phyloP scores from a whole-genome alignment of 2,329 filamentous ascomycete genomes.

The Metarhizium brunneum region DNA sequence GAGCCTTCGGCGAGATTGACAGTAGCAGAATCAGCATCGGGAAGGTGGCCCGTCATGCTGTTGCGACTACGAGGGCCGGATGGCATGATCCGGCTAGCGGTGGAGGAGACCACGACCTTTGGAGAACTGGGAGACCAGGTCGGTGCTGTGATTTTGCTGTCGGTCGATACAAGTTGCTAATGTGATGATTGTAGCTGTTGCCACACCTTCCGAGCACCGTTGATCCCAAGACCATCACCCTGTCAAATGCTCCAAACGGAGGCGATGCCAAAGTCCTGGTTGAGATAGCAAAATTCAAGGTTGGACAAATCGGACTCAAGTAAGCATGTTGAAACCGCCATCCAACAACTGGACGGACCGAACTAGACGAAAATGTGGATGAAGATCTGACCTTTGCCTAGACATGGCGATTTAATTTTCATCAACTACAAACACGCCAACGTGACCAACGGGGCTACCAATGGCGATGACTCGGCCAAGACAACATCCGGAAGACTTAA shows the following conservation, averaged over 20 bases:
- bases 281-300: slow-evolving; percentile 46
- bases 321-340: slow-evolving; percentile 20
- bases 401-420: slow-evolving; percentile 87
- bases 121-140: slow-evolving; percentile 47
- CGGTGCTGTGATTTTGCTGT: slow-evolving; percentile 5
- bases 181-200: slow-evolving; percentile 37
- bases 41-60: slow-evolving; percentile 51
- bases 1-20: neutral
- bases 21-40: neutral
- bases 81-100: slow-evolving; percentile 79
- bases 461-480: slow-evolving; percentile 26
- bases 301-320: slow-evolving; percentile 53
- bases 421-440: slow-evolving; percentile 64
- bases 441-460: slow-evolving; percentile 21
- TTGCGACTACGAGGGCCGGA: slow-evolving; percentile 83
- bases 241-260: slow-evolving; percentile 52
- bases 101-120: slow-evolving; percentile 69
- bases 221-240: slow-evolving; percentile 47
- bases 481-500: slow-evolving; percentile 61
- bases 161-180: neutral
- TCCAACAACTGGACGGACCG: slow-evolving; percentile 5
- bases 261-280: slow-evolving; percentile 49
- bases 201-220: slow-evolving; percentile 52
- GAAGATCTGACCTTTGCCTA: slow-evolving; percentile 26
- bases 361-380: neutral